Percentiles rank a stretch among this genome's conserved stretches.
phyloP scores from a whole-genome alignment of 2,329 filamentous ascomycete genomes.

The Stagonosporopsis chrysanthemi region DNA sequence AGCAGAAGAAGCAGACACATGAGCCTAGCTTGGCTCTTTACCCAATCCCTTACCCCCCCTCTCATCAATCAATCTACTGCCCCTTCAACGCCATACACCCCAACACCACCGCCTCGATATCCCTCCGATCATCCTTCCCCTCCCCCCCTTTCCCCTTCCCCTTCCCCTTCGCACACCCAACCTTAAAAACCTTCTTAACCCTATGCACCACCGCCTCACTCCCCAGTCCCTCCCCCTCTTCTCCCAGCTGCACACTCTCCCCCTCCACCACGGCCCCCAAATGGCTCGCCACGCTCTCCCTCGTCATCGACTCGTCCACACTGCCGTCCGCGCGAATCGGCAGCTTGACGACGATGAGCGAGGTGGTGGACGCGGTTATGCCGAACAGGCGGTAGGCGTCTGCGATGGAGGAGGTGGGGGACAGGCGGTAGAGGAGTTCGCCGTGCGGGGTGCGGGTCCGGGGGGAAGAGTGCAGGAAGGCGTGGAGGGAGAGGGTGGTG shows the following conservation, averaged over 20 bases:
- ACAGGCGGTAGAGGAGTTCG: slow-evolving; percentile 83
- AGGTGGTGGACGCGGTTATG: slow-evolving; percentile 72
- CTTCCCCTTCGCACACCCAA: slow-evolving; percentile 59
- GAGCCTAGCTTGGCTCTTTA: no score
- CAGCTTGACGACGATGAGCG: slow-evolving; percentile 84
- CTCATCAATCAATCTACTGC: slow-evolving; percentile 39
- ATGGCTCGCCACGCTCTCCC: slow-evolving; percentile 38
- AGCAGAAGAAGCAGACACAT: no score
- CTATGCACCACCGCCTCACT: slow-evolving; percentile 55
- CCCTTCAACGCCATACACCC: slow-evolving; percentile 81
- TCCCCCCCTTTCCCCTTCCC: slow-evolving; percentile 39
- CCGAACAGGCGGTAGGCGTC: slow-evolving; percentile 92
- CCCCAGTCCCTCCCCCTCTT: slow-evolving; percentile 59
- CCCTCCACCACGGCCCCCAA: slow-evolving; percentile 38
- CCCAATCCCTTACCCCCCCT: no score
- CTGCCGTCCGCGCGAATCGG: slow-evolving; percentile 45
- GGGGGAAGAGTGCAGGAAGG: slow-evolving; percentile 62
- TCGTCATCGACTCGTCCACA: slow-evolving; percentile 20
- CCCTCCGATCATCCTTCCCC: slow-evolving; percentile 54
- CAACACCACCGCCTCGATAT: slow-evolving; percentile 74
- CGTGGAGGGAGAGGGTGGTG: slow-evolving; percentile 77
- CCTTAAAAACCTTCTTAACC: slow-evolving; percentile 86
- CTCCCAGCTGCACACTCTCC: slow-evolving; percentile 29
- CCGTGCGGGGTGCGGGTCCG: slow-evolving; percentile 88
- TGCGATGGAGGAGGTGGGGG: slow-evolving; percentile 86